Conservation (phyloP, 2,329 filamentous ascomycete species). For the Epichloe bromicola region DNA sequence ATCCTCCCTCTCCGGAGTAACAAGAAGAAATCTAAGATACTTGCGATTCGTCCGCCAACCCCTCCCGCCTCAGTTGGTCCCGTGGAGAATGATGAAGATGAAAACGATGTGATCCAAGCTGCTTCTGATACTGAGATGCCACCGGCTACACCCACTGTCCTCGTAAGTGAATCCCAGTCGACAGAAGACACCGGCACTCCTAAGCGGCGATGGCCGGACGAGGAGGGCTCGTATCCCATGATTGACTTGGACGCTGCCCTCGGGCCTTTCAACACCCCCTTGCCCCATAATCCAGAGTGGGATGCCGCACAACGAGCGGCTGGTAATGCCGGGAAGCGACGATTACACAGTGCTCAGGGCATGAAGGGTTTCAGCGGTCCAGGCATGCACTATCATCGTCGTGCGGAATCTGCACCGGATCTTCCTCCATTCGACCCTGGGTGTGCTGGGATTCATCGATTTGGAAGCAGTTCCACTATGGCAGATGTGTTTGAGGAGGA, state of each 20-base stretch:
- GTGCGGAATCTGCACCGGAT: constrained; percentile 69
- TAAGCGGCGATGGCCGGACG: constrained; percentile 29
- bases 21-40: constrained; percentile 28
- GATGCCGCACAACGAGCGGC: constrained; percentile 50
- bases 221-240: constrained; percentile 62
- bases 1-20: constrained; percentile 48
- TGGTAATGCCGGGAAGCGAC: constrained; percentile 42
- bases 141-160: constrained; percentile 24
- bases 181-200: constrained; percentile 8
- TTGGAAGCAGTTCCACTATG: constrained; percentile 60
- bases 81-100: constrained; percentile 17
- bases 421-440: constrained; percentile 59
- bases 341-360: constrained; percentile 66
- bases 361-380: constrained; percentile 55
- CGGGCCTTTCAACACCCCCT: constrained; percentile 82
- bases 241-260: constrained; percentile 92
- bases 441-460: constrained; percentile 44
- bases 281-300: constrained; percentile 49
- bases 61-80: constrained; percentile 26
- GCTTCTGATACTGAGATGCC: constrained; percentile 11
- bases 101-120: constrained; percentile 12
- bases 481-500: constrained; percentile 81
- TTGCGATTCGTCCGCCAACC: constrained; percentile 30
- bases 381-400: constrained; percentile 63
- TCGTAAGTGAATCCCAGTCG: constrained; percentile 27